Evolutionary conservation across 495 filamentous ascomycete genomes (phyloP).

Genomic region (Poronia punctata): DNA sequence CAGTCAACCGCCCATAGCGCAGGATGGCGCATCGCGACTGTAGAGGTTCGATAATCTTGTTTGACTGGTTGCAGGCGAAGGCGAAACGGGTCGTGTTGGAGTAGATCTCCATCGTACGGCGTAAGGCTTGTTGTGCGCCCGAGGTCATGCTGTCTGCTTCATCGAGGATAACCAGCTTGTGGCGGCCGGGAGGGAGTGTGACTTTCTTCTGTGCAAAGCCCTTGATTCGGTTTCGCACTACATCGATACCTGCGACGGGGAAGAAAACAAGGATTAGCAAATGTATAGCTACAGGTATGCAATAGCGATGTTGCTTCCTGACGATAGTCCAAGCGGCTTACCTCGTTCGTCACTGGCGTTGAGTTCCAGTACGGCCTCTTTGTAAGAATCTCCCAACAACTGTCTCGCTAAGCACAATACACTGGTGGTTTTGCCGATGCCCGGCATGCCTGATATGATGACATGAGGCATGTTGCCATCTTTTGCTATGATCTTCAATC

Average conservation of each 20-base stretch:
- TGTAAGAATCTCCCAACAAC: conserved; percentile 87
- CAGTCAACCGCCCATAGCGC: conserved; percentile 85
- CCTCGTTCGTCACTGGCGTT: conserved; percentile 96
- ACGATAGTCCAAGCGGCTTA: conserved; percentile 11
- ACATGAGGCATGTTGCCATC: conserved; percentile 99
- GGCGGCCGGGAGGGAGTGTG: conserved; percentile 79
- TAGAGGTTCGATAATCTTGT: conserved; percentile 98
- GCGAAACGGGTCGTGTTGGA: conserved; percentile 93
- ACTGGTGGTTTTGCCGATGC: conserved; percentile 97
- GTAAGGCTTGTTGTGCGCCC: conserved; percentile 90
- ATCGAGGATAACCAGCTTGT: conserved; percentile 96
- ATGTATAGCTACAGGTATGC: not conserved
- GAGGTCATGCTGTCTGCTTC: conserved; percentile 98
- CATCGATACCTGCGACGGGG: conserved; percentile 71
- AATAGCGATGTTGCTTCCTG: no score
- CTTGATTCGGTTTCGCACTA: conserved; percentile 97
- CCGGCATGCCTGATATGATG: conserved; percentile 98
- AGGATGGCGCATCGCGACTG: conserved; percentile 96
- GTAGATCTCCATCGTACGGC: conserved; percentile 99
- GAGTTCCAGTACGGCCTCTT: conserved; percentile 92
- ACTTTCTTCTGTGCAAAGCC: conserved; percentile 99
- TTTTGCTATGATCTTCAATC: conserved; percentile 96
- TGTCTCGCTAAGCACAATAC: conserved; percentile 90
- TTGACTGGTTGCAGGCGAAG: conserved; percentile 96
- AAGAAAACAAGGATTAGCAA: no score